Evolutionary conservation across 257 asterid species (phyloP), one percentile per base, ranked within the genome.

Genomic region (Ophiorrhiza pumila): DNA sequence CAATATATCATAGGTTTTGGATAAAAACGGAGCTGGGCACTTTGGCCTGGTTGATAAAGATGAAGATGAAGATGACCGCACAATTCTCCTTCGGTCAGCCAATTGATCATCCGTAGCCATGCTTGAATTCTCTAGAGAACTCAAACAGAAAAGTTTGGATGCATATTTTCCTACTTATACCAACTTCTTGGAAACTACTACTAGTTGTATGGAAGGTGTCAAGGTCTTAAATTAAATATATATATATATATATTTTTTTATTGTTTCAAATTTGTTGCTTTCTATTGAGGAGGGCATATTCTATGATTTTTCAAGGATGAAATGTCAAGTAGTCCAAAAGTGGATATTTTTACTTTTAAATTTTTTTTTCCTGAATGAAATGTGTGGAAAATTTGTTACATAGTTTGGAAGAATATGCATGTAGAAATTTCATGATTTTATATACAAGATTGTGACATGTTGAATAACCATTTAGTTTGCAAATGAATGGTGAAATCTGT

Each of bases 1-100:
- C 76, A 88, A 77, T 12, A 88, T 81, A 53, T 86, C 87, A 65
- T 83, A 88, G 13, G 91, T 88, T 78, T 88, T 88, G 80, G 77
- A 83, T 23, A 88, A 66, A 74, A 88, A 88, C 23, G 93, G 93
- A 27, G 93, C 74, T 15, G 93, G 89, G 75, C 87, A 76, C 79
- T 86, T 86, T 13, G 70, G 37, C 71, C 68, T 78, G 34, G 79
- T 8, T 8, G 72, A 42, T 4, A 55, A 65, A n/a, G 55, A 14
- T 0, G 57, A 22, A 0, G 57, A 25, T 20, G 57, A 18, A 0
- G 57, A 50, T 10, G 80, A 64, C 71, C 49, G 72, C 50, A 70
- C 71, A 2, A 7, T 46, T 68, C 46, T 39, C 35, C 60, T 67
- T 9, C 27, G 22, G 42, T 53, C 71, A 23, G 4, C 37, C 49